Evolutionary conservation across 257 asterid genomes (phyloP), one percentile per base, ranked within the genome.

Genomic region (Fraxinus cuspidata): DNA sequence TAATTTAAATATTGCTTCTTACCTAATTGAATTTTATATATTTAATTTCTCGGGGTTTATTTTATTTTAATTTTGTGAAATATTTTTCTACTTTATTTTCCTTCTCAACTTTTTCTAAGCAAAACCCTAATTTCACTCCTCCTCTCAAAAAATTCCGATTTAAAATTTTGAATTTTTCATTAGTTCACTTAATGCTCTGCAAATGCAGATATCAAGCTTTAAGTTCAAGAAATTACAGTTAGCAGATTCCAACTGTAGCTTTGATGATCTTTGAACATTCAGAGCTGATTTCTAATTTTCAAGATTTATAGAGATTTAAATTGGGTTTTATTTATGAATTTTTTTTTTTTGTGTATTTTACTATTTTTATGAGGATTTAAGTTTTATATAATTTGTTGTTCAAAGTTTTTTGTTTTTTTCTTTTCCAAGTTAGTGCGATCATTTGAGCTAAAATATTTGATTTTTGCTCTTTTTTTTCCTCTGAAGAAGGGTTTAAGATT

Each of bases 1-100:
- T 83, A 84, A 84, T 87, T 94, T 83, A 81, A 92, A 90, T 87
- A 92, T 83, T 85, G 80, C 88, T 85, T 56, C 73, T 84, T 75
- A 60, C 88, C 86, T 82, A 79, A 83, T 85, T 83, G 81, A 66
- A 72, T 77, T 82, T 74, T 78, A 74, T 80, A 23, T 60, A 23
- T n/a, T 80, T 71, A 82, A 86, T 86, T 82, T 81, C 76, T 80
- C 76, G 25, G 42, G 49, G 13, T 60, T 8, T 72, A 69, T 75
- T 88, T 69, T 51, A 85, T 81, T 79, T 79, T 77, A 69, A 80
- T 74, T 81, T 79, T 65, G 69, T 27, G 28, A 68, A 21, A 8
- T 77, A 83, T 83, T 84, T 83, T 79, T 68, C 81, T 77, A 81
- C 79, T 25, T 76, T 82, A 72, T 70, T 74, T 80, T 42, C 44